phyloP scores from a whole-genome alignment of 2,329 filamentous ascomycete species.

The Aspergillus sp. region DNA sequence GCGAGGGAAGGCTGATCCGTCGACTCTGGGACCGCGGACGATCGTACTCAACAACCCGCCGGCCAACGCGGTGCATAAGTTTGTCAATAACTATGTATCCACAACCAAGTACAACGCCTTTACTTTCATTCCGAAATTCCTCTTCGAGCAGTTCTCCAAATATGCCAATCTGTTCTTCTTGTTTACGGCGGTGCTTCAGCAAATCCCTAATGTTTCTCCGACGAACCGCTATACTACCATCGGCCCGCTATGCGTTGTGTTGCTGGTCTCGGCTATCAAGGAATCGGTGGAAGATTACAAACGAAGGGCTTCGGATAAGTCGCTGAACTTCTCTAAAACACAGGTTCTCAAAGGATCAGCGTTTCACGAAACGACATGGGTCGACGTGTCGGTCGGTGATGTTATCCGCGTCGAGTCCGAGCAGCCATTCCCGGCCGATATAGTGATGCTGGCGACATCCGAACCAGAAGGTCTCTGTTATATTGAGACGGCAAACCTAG shows the following conservation, averaged over 20 bases:
- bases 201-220: constrained; percentile 89
- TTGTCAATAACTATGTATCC: constrained; percentile 92
- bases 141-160: constrained; percentile 98
- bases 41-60: constrained; percentile 96
- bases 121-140: constrained; percentile 92
- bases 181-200: constrained; percentile 88
- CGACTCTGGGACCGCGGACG: constrained; percentile 80
- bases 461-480: constrained; percentile 97
- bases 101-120: constrained; percentile 94
- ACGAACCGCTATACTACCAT: constrained; percentile 96
- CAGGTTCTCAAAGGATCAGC: constrained; percentile 71
- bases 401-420: constrained; percentile 90
- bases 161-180: constrained; percentile 99
- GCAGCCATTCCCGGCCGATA: constrained; percentile 85
- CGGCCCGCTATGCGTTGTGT: constrained; percentile 79
- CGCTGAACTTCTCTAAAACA: constrained; percentile 80
- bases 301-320: constrained; percentile 74
- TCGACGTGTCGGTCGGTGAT: constrained; percentile 86
- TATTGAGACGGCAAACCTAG: constrained; percentile 95
- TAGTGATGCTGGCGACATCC: constrained; percentile 86
- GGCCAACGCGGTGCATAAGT: constrained; percentile 81
- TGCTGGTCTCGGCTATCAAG: constrained; percentile 91
- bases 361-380: constrained; percentile 86
- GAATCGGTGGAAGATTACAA: constrained; percentile 91
- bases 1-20: constrained; percentile 73